Base-by-base conservation (phyloP, 2,329 filamentous ascomycete genomes). In the Huntiella moniliformis region DNA sequence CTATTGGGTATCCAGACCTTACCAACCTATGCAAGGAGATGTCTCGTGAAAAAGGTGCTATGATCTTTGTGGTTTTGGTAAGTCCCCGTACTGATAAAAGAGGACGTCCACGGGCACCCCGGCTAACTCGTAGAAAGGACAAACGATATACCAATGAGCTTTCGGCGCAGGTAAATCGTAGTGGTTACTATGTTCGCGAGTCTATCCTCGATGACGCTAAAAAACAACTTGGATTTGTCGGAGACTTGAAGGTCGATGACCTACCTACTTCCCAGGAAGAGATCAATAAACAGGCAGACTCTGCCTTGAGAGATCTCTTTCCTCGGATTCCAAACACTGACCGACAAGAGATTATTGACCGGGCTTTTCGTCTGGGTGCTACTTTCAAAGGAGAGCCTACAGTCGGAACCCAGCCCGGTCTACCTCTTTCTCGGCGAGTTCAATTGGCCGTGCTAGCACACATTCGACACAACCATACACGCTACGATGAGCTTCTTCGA, bases 51-150 rank as follows among this genome's bases (percentile, higher is more conserved):
- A 63, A 65, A 43, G 74, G 67, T 53, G 73, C 72, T 38, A 72
- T 77, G 68, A 71, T 79, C 12, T 79, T 76, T 53, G 77, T 79
- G 48, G 75, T 80, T 41, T 75, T 74, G 54, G 75, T 77, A 65
- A 53, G 70, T 52, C 45, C 11, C 37, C 38, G 52, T 42, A 39
- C 22, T 32, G 37, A 5, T 13, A 15, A 34, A 12, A 22, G 5
- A 8, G 12, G 28, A 44, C 8, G 15, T 11, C 28, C 11, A n/a
- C 17, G 31, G 35, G 40, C 42, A 49, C 41, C 13, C 16, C 28
- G n/a, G 32, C 17, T 44, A 32, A 32, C 37, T 12, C 12, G 11
- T 3, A 35, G 7, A 15, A 39, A 65, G 62, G 57, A 58, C 39
- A 57, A 56, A 36, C 53, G 61, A 33, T 40, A 51, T 36, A 28